phyloP scores from a whole-genome alignment of 1,284 basidiomycete species.

The Termitomyces sp. region DNA sequence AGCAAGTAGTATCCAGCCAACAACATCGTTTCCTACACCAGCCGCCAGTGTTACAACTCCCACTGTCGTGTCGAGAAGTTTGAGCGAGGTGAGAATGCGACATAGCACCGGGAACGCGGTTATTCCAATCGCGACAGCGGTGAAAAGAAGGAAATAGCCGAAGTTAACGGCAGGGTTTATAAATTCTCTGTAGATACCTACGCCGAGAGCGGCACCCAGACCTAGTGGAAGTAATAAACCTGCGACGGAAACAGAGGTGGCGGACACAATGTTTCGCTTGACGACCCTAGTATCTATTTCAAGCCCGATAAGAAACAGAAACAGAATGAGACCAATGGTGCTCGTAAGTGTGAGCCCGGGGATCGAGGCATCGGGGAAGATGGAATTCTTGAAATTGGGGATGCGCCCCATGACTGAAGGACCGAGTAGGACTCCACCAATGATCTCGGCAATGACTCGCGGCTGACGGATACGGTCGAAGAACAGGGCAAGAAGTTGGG shows the following conservation, averaged over 20 bases:
- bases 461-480: slow-evolving; percentile 75
- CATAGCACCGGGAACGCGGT: slow-evolving; percentile 94
- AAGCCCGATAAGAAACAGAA: slow-evolving; percentile 87
- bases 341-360: slow-evolving; percentile 78
- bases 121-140: slow-evolving; percentile 85
- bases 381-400: slow-evolving; percentile 59
- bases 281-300: slow-evolving; percentile 79
- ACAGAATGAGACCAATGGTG: slow-evolving; percentile 85
- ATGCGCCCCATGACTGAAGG: slow-evolving; percentile 76
- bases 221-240: slow-evolving; percentile 80
- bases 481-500: slow-evolving; percentile 61
- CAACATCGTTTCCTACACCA: slow-evolving; percentile 83
- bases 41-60: slow-evolving; percentile 85
- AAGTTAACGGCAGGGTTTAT: slow-evolving; percentile 62
- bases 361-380: slow-evolving; percentile 75
- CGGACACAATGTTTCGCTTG: slow-evolving; percentile 50
- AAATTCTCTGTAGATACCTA: slow-evolving; percentile 79
- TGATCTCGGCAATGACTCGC: slow-evolving; percentile 84
- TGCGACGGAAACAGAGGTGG: slow-evolving; percentile 53
- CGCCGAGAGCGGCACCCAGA: slow-evolving; percentile 78
- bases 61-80: slow-evolving; percentile 84
- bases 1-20: slow-evolving; percentile 77
- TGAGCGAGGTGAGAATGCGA: slow-evolving; percentile 73
- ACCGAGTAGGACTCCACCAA: slow-evolving; percentile 78
- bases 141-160: slow-evolving; percentile 88